A percentile compares a stretch with the other conserved stretches of the same genome.
These are phyloP conservation scores for Polysphondylium violaceum DNA, from an alignment of 78 protist species.

Conservation along the genomic window DNA sequence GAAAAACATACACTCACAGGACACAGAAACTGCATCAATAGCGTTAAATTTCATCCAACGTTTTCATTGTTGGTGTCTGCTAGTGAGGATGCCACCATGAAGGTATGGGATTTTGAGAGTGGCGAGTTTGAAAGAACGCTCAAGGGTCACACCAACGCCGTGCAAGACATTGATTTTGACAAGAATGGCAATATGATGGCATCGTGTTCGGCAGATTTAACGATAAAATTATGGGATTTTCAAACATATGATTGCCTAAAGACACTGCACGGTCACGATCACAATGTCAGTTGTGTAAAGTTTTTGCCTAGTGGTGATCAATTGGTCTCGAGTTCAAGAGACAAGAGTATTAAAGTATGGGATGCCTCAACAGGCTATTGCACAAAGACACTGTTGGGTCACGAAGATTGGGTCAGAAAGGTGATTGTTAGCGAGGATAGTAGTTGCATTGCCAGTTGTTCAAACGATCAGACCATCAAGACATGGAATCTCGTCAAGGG, in stretches of 20 bases:
- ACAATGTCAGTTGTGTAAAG: conserved; percentile 85
- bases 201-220: conserved; percentile 87
- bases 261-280: conserved; percentile 91
- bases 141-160: conserved; percentile 91
- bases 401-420: conserved; percentile 91
- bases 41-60: conserved; percentile 86
- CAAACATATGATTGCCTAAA: conserved; percentile 51
- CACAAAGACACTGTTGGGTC: conserved; percentile 83
- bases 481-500: conserved; percentile 87
- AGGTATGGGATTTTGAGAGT: conserved; percentile 91
- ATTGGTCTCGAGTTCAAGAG: conserved; percentile 86
- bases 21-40: conserved; percentile 85
- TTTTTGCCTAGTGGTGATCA: conserved; percentile 86
- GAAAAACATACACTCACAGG: conserved; percentile 79
- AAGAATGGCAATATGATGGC: conserved; percentile 80
- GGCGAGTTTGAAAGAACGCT: conserved; percentile 91
- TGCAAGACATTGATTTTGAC: conserved; percentile 87
- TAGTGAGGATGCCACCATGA: conserved; percentile 90
- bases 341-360: conserved; percentile 87
- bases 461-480: conserved; percentile 86
- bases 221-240: conserved; percentile 91
- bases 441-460: conserved; percentile 51
- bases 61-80: conserved; percentile 85
- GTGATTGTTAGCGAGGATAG: conserved; percentile 68
- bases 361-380: conserved; percentile 89